These are phyloP conservation scores for Phytophthora sp. DNA, from an alignment of 352 stramenopile genomes.

Conservation along the genomic window DNA sequence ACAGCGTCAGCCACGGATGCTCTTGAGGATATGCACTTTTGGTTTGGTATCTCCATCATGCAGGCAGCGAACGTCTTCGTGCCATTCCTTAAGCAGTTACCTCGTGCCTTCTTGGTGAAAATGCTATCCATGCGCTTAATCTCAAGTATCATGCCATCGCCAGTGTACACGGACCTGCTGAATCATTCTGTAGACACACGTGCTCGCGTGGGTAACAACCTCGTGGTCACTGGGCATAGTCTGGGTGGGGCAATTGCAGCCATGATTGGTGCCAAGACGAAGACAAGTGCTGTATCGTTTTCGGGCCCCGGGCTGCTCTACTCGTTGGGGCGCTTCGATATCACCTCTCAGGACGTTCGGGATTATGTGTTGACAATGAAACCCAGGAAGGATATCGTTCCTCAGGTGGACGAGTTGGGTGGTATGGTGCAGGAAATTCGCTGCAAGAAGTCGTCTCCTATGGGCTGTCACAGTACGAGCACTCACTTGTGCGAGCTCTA, in stretches of 20 bases:
- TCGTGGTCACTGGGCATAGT: slow-evolving; percentile 82
- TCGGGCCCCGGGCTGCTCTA: slow-evolving; percentile 78
- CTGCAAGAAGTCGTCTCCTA: slow-evolving; percentile 68
- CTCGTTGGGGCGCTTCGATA: slow-evolving; percentile 71
- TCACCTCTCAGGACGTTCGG: slow-evolving; percentile 62
- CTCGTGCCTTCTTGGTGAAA: slow-evolving; percentile 67
- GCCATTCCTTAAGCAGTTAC: slow-evolving; percentile 85
- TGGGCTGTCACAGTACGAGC: slow-evolving; percentile 73
- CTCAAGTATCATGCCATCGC: slow-evolving; percentile 60
- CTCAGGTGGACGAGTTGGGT: slow-evolving; percentile 74
- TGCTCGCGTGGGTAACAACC: slow-evolving; percentile 50
- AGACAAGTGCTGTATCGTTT: slow-evolving; percentile 77
- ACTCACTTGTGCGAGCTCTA: slow-evolving; percentile 85
- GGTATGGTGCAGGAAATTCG: slow-evolving; percentile 82
- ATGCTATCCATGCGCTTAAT: slow-evolving; percentile 83
- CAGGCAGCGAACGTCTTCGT: slow-evolving; percentile 81
- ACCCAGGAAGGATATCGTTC: slow-evolving; percentile 78
- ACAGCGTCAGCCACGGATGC: slow-evolving; percentile 81
- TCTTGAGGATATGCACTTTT: slow-evolving; percentile 86
- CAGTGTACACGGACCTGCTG: slow-evolving; percentile 64
- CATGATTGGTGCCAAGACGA: slow-evolving; percentile 77
- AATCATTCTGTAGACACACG: slow-evolving; percentile 56
- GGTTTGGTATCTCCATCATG: slow-evolving; percentile 89
- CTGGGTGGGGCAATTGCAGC: slow-evolving; percentile 77
- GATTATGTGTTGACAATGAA: slow-evolving; percentile 87